Base-by-base conservation (phyloP, 306 rosid species). In the Oemleria cerasiformis region DNA sequence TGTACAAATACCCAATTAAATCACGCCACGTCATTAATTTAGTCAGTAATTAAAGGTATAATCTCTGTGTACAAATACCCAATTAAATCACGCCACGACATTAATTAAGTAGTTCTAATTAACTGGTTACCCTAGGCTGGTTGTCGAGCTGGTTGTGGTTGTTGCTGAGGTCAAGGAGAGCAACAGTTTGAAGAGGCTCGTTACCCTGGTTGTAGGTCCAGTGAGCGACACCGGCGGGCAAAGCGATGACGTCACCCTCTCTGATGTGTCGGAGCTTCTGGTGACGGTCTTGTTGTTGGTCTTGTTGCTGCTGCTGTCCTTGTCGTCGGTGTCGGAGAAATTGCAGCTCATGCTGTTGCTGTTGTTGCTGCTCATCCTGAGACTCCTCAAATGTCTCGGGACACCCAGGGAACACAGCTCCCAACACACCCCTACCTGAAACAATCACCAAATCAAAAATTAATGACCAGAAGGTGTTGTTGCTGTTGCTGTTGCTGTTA, bases 71-170 rank as follows among this genome's bases (percentile, higher is more conserved):
- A 54, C 38, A 62, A 12, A 34, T 1, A 19, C 5, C 13, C 8
- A 47, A 38, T 47, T 11, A 47, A 1, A 47, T 47, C 4, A 4
- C 4, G 51, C 17, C 51, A 25, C 30, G 2, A 1, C 30, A 36
- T 9, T 10, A 8, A 9, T 7, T 23, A 55, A 53, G 5, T 60
- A 38, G 8, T 14, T 7, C 4, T 4, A 49, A 38, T 13, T 21
- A 19, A 13, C 0, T 54, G 13, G 53, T 58, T 78, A 86, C 97
- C 67, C 92, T 77, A 0, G 96, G 97, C 14, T 17, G 25, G 13
- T 50, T 49, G 51, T 92, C 96, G 17, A 92, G 97, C 68, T 89
- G 87, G 86, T 92, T 87, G 13, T 9, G 65, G 0, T 13, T 0
- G 84, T 63, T 92, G 68, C 63, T 17, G 63, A 71, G 76, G 78